A percentile compares a stretch with the other conserved stretches of the same genome.
phyloP scores from a whole-genome alignment of 1,284 basidiomycete genomes.

The Irpex sp. region DNA sequence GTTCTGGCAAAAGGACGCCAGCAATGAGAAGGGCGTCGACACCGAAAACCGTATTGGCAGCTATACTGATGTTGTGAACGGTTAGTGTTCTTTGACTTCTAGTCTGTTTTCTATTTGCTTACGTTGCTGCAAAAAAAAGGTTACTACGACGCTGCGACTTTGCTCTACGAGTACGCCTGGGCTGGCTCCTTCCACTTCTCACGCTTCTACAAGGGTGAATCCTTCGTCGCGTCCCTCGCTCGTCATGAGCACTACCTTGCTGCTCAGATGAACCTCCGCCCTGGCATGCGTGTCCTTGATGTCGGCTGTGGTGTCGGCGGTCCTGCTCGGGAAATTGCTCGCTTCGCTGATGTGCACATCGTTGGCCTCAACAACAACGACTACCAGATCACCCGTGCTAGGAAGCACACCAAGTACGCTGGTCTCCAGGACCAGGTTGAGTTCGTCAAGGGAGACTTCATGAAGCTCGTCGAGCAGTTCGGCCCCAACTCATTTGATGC shows the following conservation, averaged over 20 bases:
- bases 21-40: conserved; percentile 67
- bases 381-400: conserved; percentile 88
- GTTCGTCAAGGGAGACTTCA: conserved; percentile 93
- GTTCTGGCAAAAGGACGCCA: conserved; percentile 90
- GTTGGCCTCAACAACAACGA: conserved; percentile 97
- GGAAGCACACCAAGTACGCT: conserved; percentile 79
- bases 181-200: conserved; percentile 96
- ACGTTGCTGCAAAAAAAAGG: conserved; percentile 42
- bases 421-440: conserved; percentile 77
- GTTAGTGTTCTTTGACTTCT: conserved; percentile 39
- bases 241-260: conserved; percentile 99
- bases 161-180: conserved; percentile 98
- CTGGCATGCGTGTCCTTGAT: conserved; percentile 95
- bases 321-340: conserved; percentile 92
- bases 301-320: conserved; percentile 98
- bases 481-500: conserved; percentile 95
- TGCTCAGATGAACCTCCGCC: conserved; percentile 74
- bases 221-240: conserved; percentile 80
- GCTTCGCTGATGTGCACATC: conserved; percentile 85
- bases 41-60: conserved; percentile 76
- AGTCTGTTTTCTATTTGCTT: not conserved
- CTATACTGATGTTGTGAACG: conserved; percentile 95
- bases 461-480: conserved; percentile 92
- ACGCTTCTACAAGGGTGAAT: conserved; percentile 96
- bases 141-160: conserved; percentile 96